These are phyloP conservation scores for Diacronema lutheri DNA, from an alignment of 78 protist species.

Conservation along the genomic window DNA sequence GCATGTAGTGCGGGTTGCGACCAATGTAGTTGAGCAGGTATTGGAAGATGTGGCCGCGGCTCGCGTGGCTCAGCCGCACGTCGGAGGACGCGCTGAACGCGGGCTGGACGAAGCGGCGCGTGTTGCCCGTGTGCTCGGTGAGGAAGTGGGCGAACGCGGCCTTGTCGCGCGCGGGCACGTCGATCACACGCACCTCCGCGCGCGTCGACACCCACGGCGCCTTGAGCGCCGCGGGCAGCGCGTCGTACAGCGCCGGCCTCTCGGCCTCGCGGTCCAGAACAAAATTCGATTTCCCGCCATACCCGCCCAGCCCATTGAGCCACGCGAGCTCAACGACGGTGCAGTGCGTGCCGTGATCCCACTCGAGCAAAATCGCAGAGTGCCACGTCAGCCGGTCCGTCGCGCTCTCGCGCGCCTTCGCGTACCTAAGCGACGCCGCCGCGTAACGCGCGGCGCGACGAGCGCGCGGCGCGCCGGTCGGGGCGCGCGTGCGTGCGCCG, in stretches of 20 bases:
- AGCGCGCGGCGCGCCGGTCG: no score
- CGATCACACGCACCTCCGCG: not conserved
- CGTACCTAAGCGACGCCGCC: no score
- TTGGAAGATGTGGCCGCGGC: no score
- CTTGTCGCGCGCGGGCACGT: not conserved
- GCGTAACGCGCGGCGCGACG: no score
- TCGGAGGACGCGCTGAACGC: no score
- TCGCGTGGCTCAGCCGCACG: no score
- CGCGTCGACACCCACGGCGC: not conserved
- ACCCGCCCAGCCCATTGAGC: not conserved
- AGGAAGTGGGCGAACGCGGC: no score
- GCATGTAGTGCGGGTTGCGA: no score
- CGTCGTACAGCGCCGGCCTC: not conserved
- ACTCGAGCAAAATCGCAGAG: not conserved
- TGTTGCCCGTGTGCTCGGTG: no score
- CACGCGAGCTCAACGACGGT: not conserved
- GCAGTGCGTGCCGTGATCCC: not conserved
- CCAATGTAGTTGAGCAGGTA: no score
- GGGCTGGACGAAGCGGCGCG: no score
- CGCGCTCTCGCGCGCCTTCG: not conserved
- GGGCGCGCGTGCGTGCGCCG: no score
- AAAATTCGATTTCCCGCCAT: not conserved
- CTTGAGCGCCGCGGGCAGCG: not conserved
- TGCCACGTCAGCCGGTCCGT: not conserved
- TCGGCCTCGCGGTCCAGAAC: not conserved